A percentile compares a stretch with the other conserved stretches of the same genome.
phyloP scores from a whole-genome alignment of 1,284 basidiomycete species.

The Leccinum colubrinum region DNA sequence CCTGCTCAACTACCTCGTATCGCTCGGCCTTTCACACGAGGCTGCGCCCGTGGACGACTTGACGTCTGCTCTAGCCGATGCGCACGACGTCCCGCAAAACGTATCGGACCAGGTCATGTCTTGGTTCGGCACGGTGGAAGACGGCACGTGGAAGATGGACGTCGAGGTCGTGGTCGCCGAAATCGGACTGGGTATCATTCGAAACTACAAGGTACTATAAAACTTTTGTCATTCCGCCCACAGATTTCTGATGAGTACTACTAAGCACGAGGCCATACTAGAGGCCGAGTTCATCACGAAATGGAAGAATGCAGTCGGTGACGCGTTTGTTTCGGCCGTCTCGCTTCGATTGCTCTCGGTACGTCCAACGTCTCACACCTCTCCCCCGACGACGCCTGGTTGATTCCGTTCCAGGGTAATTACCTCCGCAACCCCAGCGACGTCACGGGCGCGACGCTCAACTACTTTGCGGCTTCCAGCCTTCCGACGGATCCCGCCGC shows the following conservation, averaged over 20 bases:
- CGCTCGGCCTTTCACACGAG: constrained; percentile 48
- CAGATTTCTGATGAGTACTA: constrained; percentile 3
- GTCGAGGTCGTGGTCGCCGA: constrained; percentile 57
- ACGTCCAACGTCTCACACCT: constrained; percentile 23
- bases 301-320: constrained; percentile 75
- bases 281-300: constrained; percentile 55
- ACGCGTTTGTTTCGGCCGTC: constrained; percentile 62
- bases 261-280: constrained; percentile 56
- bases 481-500: constrained; percentile 73
- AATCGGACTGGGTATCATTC: constrained; percentile 70
- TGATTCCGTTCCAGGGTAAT: constrained; percentile 54
- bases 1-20: constrained; percentile 68
- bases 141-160: constrained; percentile 64
- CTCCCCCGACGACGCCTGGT: too few relatives aligned
- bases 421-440: constrained; percentile 49
- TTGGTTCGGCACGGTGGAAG: constrained; percentile 73
- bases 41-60: constrained; percentile 55
- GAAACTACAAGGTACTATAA: constrained; percentile 54
- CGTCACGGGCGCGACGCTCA: constrained; percentile 35
- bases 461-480: constrained; percentile 72
- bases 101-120: constrained; percentile 69
- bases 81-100: constrained; percentile 66
- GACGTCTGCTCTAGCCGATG: constrained; percentile 56
- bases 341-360: constrained; percentile 67
- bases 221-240: neutral